These are phyloP conservation scores for Laburnicola sp. DNA, from an alignment of 2,329 filamentous ascomycete species.

Conservation along the genomic window DNA sequence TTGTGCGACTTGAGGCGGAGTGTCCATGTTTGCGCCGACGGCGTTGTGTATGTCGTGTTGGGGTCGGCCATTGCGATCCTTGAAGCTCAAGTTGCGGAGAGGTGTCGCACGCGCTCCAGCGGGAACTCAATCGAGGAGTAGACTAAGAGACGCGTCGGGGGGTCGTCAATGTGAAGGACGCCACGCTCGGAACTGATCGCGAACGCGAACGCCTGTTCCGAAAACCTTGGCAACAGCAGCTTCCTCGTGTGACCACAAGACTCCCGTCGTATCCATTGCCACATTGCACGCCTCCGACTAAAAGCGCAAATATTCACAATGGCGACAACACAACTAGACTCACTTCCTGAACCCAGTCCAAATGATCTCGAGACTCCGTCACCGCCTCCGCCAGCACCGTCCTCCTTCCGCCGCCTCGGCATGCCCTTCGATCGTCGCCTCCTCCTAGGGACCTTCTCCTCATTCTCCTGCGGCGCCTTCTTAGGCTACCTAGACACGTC, in stretches of 20 bases:
- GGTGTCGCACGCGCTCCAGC: too few species aligned
- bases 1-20: constrained; percentile 53
- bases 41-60: constrained; percentile 22
- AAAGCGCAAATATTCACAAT: not conserved
- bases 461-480: constrained; percentile 67
- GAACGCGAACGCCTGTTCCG: not conserved
- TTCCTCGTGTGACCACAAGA: not conserved
- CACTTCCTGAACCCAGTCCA: not conserved
- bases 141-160: not conserved
- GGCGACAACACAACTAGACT: constrained; percentile 6
- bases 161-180: too few species aligned
- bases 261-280: too few species aligned
- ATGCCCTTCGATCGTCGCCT: constrained; percentile 68
- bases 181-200: too few species aligned
- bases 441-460: constrained; percentile 63
- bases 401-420: constrained; percentile 53
- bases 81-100: too few species aligned
- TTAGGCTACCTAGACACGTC: constrained; percentile 62
- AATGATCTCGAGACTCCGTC: constrained; percentile 1
- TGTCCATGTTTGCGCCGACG: constrained; percentile 43
- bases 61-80: too few species aligned
- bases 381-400: constrained; percentile 10
- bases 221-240: not conserved
- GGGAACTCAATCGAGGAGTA: too few species aligned
- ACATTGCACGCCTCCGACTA: too few species aligned